A percentile compares a stretch with the other conserved stretches of the same genome.
Conservation (phyloP, 2,329 filamentous ascomycete species). For the Hymenoscyphus linearis region DNA sequence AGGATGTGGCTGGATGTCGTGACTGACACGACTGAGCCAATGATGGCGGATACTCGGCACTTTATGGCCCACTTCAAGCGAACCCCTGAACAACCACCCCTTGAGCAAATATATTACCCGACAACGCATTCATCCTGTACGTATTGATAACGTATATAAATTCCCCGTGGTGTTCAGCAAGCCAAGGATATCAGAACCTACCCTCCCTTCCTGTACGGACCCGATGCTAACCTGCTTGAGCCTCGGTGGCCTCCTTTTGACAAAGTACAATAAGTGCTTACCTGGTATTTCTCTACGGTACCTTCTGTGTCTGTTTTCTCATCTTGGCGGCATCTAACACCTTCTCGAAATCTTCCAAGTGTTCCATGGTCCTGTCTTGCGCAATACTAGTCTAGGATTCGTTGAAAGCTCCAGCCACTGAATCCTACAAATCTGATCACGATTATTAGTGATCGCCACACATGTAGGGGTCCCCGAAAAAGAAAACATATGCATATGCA, state of each 20-base stretch:
- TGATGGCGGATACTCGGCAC: not conserved
- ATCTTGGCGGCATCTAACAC: not conserved
- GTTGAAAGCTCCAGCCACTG: not conserved
- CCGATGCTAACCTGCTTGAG: not conserved
- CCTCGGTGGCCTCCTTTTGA: not conserved
- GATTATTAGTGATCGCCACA: not conserved
- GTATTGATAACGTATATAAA: not conserved
- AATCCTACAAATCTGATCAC: not conserved
- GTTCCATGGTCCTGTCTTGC: not conserved
- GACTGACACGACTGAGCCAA: not conserved
- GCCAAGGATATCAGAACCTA: not conserved
- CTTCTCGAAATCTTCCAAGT: conserved; percentile 1
- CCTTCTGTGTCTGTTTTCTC: not conserved
- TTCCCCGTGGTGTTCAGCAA: not conserved
- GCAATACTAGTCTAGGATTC: conserved; percentile 2
- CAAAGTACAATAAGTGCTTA: not conserved
- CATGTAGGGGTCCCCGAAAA: not conserved
- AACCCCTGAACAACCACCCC: not conserved
- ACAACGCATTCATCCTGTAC: not conserved
- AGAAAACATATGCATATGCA: not conserved
- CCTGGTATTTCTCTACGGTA: not conserved
- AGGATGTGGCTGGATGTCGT: conserved; percentile 6
- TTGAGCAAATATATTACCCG: conserved; percentile 3
- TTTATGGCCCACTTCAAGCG: not conserved
- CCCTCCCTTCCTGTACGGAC: not conserved